Conservation (phyloP, 805 yeast species). For the Zygosaccharomyces siamensis region DNA sequence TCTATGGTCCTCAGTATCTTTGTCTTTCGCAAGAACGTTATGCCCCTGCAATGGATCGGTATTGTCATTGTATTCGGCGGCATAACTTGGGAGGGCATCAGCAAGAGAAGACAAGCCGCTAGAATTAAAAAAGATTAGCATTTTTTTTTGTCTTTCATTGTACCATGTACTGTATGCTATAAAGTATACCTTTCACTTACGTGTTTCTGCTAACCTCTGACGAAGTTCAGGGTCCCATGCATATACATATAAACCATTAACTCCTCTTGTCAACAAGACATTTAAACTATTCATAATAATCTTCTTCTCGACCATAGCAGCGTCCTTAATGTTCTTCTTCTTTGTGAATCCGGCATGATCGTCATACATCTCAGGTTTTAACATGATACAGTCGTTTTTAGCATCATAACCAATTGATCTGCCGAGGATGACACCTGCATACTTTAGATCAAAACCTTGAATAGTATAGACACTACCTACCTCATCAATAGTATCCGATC, state of each 20-base stretch:
- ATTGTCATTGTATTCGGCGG: slow-evolving; percentile 78
- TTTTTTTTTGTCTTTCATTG: background rate
- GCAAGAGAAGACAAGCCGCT: slow-evolving; percentile 33
- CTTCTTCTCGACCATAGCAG: slow-evolving; percentile 36
- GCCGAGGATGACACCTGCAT: slow-evolving; percentile 45
- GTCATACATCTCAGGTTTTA: slow-evolving; percentile 39
- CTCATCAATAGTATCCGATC: slow-evolving; percentile 43
- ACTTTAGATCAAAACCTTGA: slow-evolving; percentile 46
- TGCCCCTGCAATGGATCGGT: slow-evolving; percentile 69
- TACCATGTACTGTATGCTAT: slow-evolving; percentile 2
- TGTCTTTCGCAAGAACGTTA: slow-evolving; percentile 75
- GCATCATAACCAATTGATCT: slow-evolving; percentile 40
- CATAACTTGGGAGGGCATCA: slow-evolving; percentile 69
- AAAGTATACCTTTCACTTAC: background rate
- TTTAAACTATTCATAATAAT: slow-evolving; percentile 44
- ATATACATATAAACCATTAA: slow-evolving; percentile 40
- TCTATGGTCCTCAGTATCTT: slow-evolving; percentile 89
- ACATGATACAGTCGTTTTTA: slow-evolving; percentile 32
- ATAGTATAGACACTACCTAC: slow-evolving; percentile 47
- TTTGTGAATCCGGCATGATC: slow-evolving; percentile 45
- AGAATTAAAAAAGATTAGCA: background rate
- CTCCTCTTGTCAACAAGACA: slow-evolving; percentile 44
- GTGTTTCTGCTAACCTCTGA: slow-evolving; percentile 28
- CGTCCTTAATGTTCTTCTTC: slow-evolving; percentile 38
- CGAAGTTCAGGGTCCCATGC: slow-evolving; percentile 41